phyloP scores from a whole-genome alignment of 2,329 filamentous ascomycete species.

The Raffaelea albimanens region DNA sequence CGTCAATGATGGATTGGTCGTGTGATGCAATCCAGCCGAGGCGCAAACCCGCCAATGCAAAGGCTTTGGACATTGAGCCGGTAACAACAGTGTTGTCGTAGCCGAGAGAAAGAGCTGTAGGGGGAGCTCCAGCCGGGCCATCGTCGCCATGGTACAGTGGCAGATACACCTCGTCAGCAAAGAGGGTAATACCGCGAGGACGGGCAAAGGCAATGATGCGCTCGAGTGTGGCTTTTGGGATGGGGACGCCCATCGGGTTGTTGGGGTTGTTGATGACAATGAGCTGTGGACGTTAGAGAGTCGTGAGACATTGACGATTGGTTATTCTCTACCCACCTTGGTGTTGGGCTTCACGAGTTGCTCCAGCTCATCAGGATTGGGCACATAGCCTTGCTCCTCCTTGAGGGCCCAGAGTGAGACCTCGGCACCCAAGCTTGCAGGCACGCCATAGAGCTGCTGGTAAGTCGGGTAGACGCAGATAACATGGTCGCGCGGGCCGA shows the following conservation, averaged over 20 bases:
- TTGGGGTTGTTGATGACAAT: constrained; percentile 62
- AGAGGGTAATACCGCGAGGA: constrained; percentile 53
- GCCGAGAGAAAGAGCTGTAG: constrained; percentile 61
- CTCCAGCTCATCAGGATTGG: constrained; percentile 58
- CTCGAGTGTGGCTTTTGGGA: constrained; percentile 51
- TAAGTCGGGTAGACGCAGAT: constrained; percentile 83
- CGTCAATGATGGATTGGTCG: constrained; percentile 50
- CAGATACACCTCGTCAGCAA: constrained; percentile 76
- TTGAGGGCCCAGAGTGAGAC: constrained; percentile 68
- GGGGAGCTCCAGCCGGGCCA: constrained; percentile 33
- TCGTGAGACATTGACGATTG: constrained; percentile 24
- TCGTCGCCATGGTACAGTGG: constrained; percentile 66
- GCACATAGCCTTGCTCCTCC: constrained; percentile 54
- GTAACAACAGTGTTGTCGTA: constrained; percentile 65
- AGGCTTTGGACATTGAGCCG: constrained; percentile 79
- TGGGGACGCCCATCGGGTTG: constrained; percentile 69
- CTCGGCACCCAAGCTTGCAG: constrained; percentile 63
- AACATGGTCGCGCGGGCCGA: constrained; percentile 70
- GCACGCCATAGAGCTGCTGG: constrained; percentile 72
- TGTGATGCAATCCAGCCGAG: constrained; percentile 74
- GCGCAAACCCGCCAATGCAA: constrained; percentile 71
- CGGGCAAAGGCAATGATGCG: constrained; percentile 55
- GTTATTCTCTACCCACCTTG: constrained; percentile 40
- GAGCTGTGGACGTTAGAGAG: constrained; percentile 23
- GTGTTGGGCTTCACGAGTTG: constrained; percentile 57